Percentiles rank a stretch among this genome's conserved stretches.
These are phyloP conservation scores for Sphenostylis stenocarpa DNA, from an alignment of 306 rosid genomes.

Conservation along the genomic window DNA sequence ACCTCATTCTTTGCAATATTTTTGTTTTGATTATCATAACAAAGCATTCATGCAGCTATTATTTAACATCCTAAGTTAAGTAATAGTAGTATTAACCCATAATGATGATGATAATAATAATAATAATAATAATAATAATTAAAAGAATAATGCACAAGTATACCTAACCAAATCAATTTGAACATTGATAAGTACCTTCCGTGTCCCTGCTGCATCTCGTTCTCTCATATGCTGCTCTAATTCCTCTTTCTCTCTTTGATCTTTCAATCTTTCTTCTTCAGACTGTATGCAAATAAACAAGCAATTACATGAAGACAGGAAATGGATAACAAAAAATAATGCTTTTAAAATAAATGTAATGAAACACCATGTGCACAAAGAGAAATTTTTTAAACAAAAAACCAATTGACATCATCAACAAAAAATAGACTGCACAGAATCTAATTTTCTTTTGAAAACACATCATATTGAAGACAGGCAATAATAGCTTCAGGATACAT, in stretches of 20 bases:
- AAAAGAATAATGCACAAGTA: constrained; percentile 6
- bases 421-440: background rate
- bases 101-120: background rate
- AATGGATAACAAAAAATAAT: background rate
- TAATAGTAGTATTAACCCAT: background rate
- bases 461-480: background rate
- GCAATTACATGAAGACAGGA: constrained; percentile 3
- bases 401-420: background rate
- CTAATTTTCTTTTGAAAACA: background rate
- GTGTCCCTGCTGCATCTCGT: constrained; percentile 73
- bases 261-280: constrained; percentile 86
- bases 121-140: background rate
- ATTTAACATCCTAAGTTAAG: constrained; percentile 16
- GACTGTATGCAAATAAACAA: constrained; percentile 56
- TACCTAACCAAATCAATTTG: background rate
- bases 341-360: constrained; percentile 26
- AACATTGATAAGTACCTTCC: constrained; percentile 57
- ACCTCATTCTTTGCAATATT: constrained; percentile 3
- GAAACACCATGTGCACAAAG: background rate
- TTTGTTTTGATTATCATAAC: constrained; percentile 7
- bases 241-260: constrained; percentile 91
- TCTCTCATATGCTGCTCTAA: constrained; percentile 77
- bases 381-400: background rate
- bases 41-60: constrained; percentile 18
- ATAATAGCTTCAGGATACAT: constrained; percentile 2